Percentiles rank a stretch among this genome's conserved stretches.
Conservation (phyloP, 805 yeast species). For the Metschnikowia peoriensis region DNA sequence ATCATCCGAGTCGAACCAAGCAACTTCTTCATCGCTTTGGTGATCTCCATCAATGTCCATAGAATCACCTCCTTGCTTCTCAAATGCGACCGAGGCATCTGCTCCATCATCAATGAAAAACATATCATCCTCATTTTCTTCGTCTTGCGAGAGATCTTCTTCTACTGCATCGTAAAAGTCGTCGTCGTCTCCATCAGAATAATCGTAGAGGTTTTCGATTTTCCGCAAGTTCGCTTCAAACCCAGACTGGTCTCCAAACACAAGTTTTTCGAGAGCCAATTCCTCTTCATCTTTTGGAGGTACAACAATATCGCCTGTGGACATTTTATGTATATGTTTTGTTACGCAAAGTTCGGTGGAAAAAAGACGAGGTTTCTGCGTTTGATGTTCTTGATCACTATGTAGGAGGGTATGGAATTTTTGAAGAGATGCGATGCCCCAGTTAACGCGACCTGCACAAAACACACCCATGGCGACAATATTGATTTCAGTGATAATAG, state of each 20-base stretch:
- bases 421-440: slow-evolving; percentile 16
- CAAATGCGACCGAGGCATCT: slow-evolving; percentile 32
- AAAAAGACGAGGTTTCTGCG: neutral
- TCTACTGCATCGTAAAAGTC: slow-evolving; percentile 8
- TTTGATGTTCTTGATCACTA: neutral
- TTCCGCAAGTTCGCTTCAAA: slow-evolving; percentile 63
- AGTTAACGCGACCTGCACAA: slow-evolving; percentile 5
- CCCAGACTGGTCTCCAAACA: slow-evolving; percentile 84
- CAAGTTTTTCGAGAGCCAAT: slow-evolving; percentile 70
- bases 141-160: slow-evolving; percentile 22
- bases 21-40: slow-evolving; percentile 32
- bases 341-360: neutral
- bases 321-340: neutral
- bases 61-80: slow-evolving; percentile 39
- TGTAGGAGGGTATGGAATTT: slow-evolving; percentile 5
- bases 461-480: neutral
- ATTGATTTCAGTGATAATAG: neutral
- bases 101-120: slow-evolving; percentile 47
- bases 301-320: neutral
- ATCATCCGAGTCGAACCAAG: slow-evolving; percentile 91
- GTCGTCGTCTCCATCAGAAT: slow-evolving; percentile 37
- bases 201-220: slow-evolving; percentile 55
- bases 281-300: slow-evolving; percentile 78
- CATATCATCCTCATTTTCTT: slow-evolving; percentile 39
- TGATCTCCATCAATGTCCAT: slow-evolving; percentile 34